A percentile compares a stretch with the other conserved stretches of the same genome.
phyloP scores from a whole-genome alignment of 73 alveolate species.

The Paramecium octaurelia region DNA sequence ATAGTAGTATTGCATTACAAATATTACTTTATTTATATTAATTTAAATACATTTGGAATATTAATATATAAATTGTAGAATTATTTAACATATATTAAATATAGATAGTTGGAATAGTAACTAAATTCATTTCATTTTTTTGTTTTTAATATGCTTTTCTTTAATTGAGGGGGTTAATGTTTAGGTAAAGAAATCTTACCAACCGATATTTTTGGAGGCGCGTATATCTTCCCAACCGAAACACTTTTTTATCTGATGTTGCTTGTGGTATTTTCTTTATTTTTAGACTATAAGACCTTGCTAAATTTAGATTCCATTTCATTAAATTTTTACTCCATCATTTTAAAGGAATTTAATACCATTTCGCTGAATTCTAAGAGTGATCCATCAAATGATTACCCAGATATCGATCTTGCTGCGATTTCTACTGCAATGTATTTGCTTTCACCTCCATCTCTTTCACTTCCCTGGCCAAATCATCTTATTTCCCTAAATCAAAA shows the following conservation, averaged over 20 bases:
- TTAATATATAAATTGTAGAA: too few species aligned
- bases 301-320: constrained; percentile 1
- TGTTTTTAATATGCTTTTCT: not conserved
- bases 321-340: constrained; percentile 20
- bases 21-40: too few species aligned
- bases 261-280: not conserved
- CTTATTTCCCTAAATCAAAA: not conserved
- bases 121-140: not conserved
- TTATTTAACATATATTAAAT: not conserved
- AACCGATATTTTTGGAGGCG: not conserved
- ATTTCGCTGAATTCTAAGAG: constrained; percentile 31
- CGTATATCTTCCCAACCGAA: not conserved
- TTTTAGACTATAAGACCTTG: not conserved
- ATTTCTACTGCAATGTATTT: not conserved
- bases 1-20: too few species aligned
- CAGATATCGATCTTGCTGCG: not conserved
- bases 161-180: not conserved
- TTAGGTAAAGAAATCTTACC: not conserved
- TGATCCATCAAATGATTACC: not conserved
- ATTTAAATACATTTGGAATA: too few species aligned
- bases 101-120: not conserved
- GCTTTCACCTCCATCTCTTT: not conserved
- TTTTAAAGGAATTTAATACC: constrained; percentile 9
- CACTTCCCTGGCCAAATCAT: not conserved
- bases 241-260: not conserved